Evolutionary conservation across 139 green algal genomes (phyloP).

Genomic region (Klebsormidium nitens): DNA sequence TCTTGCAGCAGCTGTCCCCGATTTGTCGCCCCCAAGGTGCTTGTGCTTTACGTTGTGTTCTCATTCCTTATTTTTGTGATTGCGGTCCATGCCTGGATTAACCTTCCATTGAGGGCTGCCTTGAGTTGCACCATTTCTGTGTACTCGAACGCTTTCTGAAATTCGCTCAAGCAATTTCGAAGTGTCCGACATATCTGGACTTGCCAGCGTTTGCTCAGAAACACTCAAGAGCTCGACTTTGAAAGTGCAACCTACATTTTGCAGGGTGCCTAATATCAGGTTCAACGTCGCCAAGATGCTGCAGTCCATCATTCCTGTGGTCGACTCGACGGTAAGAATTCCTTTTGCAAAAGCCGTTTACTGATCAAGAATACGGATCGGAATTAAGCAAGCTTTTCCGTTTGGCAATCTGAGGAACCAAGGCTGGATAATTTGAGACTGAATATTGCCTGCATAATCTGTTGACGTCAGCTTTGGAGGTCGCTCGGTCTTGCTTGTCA

Average conservation of each 20-base stretch:
- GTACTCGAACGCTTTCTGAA: no score
- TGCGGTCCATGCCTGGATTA: no score
- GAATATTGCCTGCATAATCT: conserved; percentile 7
- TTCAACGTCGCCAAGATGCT: conserved; percentile 93
- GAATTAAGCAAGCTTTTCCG: neutral
- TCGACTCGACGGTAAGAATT: conserved; percentile 50
- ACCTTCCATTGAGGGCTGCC: no score
- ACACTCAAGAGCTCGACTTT: neutral
- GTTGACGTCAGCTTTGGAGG: neutral
- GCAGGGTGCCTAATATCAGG: conserved; percentile 80
- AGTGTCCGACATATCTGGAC: no score
- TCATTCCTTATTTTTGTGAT: no score
- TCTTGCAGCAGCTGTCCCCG: conserved; percentile 6
- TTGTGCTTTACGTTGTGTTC: no score
- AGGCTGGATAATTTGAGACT: neutral
- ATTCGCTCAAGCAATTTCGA: no score
- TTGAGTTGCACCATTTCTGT: no score
- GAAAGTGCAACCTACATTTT: neutral
- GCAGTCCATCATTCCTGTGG: conserved; percentile 64
- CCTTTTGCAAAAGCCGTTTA: neutral
- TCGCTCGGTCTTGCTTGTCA: neutral
- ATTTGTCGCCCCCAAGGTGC: no score
- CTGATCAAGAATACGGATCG: neutral
- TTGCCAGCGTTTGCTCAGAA: conserved; percentile 4
- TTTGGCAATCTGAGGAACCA: neutral